Percentiles rank a stretch among this genome's conserved stretches.
Conservation (phyloP, 139 green algal species). For the Picochlorum sp. region DNA sequence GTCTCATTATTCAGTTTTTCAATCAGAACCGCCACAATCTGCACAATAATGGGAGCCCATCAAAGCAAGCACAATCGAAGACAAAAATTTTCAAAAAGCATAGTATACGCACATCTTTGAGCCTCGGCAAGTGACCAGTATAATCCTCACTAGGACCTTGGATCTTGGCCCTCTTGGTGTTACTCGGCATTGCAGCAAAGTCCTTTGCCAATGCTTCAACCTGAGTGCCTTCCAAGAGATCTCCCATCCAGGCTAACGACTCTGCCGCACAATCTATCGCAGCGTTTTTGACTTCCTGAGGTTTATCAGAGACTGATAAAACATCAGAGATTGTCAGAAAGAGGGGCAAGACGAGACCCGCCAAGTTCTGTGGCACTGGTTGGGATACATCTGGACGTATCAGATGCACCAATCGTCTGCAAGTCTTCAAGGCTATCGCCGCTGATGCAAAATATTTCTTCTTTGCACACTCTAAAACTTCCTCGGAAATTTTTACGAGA, state of each 20-base stretch:
- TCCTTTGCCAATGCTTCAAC: constrained; percentile 23
- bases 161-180: background rate
- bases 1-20: constrained; percentile 86
- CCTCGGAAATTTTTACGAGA: constrained; percentile 40
- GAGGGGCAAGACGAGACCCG: constrained; percentile 39
- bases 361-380: constrained; percentile 7
- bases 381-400: constrained; percentile 36
- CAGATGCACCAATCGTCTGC: constrained; percentile 65
- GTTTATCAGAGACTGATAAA: constrained; percentile 57
- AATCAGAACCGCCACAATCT: constrained; percentile 64
- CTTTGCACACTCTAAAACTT: constrained; percentile 39
- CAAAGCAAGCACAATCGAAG: too few species aligned
- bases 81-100: too few species aligned
- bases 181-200: constrained; percentile 31
- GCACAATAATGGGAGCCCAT: background rate
- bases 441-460: constrained; percentile 92
- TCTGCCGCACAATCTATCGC: constrained; percentile 66
- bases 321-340: constrained; percentile 30
- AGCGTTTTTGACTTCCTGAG: constrained; percentile 87
- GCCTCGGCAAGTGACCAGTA: background rate
- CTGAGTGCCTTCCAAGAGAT: constrained; percentile 30
- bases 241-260: constrained; percentile 51
- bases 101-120: background rate
- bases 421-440: constrained; percentile 77
- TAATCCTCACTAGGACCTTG: background rate